Base-by-base conservation (phyloP, 352 stramenopile species). In the Globisporangium nunn region DNA sequence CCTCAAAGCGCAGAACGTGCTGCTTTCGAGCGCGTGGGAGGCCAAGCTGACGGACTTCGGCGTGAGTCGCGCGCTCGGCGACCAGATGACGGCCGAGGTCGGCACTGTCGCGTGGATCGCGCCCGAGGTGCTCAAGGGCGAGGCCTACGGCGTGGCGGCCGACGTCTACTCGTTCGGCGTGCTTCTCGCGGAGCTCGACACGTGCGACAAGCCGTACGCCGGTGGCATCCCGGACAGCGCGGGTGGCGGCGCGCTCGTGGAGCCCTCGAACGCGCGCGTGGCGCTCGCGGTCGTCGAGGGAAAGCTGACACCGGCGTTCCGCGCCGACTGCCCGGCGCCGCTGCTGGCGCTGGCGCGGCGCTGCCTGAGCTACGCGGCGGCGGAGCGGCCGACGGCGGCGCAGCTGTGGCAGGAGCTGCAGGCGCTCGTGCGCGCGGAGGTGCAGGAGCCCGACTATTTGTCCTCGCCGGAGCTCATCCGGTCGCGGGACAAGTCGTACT, bases 81-180 rank as follows among this genome's bases (percentile, higher is more conserved):
- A 59, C 29, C 56, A 59, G 33, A 74, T 74, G 67, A 81, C 74
- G 18, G 72, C 70, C 0, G 74, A 79, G 40, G 68, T 85, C n/a
- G 75, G 75, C 4, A 85, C 75, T 4, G 68, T 76, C 1, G 61
- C 70, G 15, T 85, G 75, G 75, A 85, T 82, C 50, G 75, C 75
- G 0, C 75, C 75, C 0, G 72, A 85, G 59, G 65, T 85, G 30
- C 71, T 85, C 23, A 72, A 70, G 39, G 75, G 68, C 17, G 70
- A 67, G 17, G 61, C 59, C 45, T 85, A 85, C 56, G 67, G 69
- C 33, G 67, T 79, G 39, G 63, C 68, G 40, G 71, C 68, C 8
- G 75, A 85, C 52, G 75, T 85, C 50, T 85, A 85, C 56, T 83
- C 72, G 35, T 82, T 85, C 50, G 75, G 75, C 3, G 63, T 82